Percentiles rank a stretch among this genome's conserved stretches.
phyloP scores from a whole-genome alignment of 2,329 filamentous ascomycete genomes.

The Leptodontidium sp. region DNA sequence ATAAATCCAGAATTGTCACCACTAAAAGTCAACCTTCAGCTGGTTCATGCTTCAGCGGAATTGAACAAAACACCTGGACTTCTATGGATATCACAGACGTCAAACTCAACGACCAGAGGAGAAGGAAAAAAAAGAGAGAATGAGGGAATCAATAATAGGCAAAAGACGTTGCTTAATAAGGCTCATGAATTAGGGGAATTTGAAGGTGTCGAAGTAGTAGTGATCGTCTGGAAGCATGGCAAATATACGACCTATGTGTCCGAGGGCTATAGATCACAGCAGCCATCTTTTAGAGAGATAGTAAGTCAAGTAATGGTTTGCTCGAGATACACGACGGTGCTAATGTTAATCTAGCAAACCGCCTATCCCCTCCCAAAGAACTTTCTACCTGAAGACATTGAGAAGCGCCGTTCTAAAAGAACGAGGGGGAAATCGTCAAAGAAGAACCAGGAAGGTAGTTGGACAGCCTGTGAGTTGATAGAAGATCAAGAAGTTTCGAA shows the following conservation, averaged over 20 bases:
- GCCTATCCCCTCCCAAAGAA: slow-evolving; percentile 6
- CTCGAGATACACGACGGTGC: neutral
- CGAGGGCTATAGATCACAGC: slow-evolving; percentile 6
- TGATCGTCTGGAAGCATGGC: slow-evolving; percentile 2
- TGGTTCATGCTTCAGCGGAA: slow-evolving; percentile 7
- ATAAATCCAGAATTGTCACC: slow-evolving; percentile 11
- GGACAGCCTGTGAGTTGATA: neutral
- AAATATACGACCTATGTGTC: neutral
- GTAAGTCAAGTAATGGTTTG: no score
- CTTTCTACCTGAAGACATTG: slow-evolving; percentile 8
- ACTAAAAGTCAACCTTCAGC: slow-evolving; percentile 8
- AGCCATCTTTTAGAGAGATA: slow-evolving; percentile 1
- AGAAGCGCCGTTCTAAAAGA: slow-evolving; percentile 1
- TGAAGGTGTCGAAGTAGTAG: slow-evolving; percentile 12
- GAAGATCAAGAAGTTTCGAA: neutral
- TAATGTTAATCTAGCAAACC: neutral
- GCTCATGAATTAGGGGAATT: slow-evolving; percentile 13
- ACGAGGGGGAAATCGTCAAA: neutral
- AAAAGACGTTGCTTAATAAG: slow-evolving; percentile 14
- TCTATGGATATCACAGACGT: slow-evolving; percentile 9
- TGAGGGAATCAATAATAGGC: slow-evolving; percentile 15
- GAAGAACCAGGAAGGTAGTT: no score
- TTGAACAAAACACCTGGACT: slow-evolving; percentile 7
- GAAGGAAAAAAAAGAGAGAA: slow-evolving; percentile 19
- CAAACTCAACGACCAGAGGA: slow-evolving; percentile 2